phyloP scores from a whole-genome alignment of 2,329 filamentous ascomycete genomes.

The Leptographium lundbergii region DNA sequence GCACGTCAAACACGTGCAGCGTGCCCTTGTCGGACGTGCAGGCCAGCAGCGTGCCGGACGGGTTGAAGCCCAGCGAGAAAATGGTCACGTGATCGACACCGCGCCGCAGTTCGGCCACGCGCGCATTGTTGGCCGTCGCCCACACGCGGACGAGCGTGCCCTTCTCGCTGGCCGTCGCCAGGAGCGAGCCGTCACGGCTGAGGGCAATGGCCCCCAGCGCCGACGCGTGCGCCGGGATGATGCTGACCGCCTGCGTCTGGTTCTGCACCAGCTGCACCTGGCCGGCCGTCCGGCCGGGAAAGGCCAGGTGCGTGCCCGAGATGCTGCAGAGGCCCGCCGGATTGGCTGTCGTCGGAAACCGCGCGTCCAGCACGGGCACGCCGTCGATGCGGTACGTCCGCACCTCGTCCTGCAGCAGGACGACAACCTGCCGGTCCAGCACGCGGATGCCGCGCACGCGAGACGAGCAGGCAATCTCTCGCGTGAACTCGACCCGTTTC shows the following conservation, averaged over 20 bases:
- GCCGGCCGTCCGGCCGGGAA: constrained; percentile 76
- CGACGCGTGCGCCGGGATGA: constrained; percentile 81
- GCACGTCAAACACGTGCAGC: constrained; percentile 84
- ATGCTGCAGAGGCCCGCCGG: constrained; percentile 68
- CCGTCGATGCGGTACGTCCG: constrained; percentile 70
- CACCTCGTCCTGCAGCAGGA: constrained; percentile 71
- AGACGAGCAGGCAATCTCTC: constrained; percentile 72
- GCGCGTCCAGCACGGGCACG: constrained; percentile 54
- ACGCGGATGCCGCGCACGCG: constrained; percentile 71
- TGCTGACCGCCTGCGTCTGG: constrained; percentile 69
- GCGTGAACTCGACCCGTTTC: constrained; percentile 54
- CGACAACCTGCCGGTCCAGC: constrained; percentile 61
- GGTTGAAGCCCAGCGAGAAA: constrained; percentile 80
- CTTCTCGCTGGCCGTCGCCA: constrained; percentile 85
- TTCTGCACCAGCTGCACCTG: constrained; percentile 84
- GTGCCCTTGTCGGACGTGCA: constrained; percentile 96
- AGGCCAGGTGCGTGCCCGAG: constrained; percentile 57
- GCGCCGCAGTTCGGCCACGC: constrained; percentile 71
- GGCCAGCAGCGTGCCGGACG: constrained; percentile 65
- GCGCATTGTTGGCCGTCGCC: constrained; percentile 65
- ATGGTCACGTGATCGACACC: constrained; percentile 82
- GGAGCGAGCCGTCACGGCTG: constrained; percentile 64
- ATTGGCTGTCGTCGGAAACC: constrained; percentile 82
- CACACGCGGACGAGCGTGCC: constrained; percentile 85
- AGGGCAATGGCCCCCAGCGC: constrained; percentile 67